Evolutionary conservation across 1,284 basidiomycete species (phyloP), one percentile per base, ranked within the genome.

Genomic region (Exobasidium rhododendri): DNA sequence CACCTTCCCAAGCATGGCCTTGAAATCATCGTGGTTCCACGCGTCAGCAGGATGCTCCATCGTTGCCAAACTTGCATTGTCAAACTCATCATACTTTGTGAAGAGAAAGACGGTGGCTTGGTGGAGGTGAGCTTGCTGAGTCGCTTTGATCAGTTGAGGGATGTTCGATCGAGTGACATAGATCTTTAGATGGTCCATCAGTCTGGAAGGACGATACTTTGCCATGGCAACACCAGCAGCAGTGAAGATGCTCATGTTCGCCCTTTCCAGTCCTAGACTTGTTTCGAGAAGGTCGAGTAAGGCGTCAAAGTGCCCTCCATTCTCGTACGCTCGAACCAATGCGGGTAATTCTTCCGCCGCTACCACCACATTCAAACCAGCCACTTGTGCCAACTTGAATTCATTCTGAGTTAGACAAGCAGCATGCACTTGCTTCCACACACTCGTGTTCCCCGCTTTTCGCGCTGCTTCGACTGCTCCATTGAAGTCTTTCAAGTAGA

Each of bases 391-490:
- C 77, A 97, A 82, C 70, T 92, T 90, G 86, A 97, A 98, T 80
- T 98, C 96, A 68, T 86, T 83, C 84, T 97, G 97, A 84, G 96
- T 93, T 60, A 99, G 88, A 83, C 96, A 98, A 45, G 96, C 96
- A 24, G 93, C 91, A 73, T 98, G 94, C 63, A 99, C 96, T 81
- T 98, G 96, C 83, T 97, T 97, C 96, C 96, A 99, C n/a, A 98
- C 96, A 82, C 89, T 90, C 10, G 96, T 99, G 81, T 98, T 98
- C 31, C 96, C 96, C 20, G 96, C 96, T 81, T 99, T 99, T 67
- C 96, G 86, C 20, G 96, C 96, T 67, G 94, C 96, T 82, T 98
- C 96, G 20, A 99, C 96, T 20, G 96, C 96, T 57, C 91, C 87
- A 81, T 97, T 94, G 81, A 97, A 97, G 83, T 99, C 94, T 60